phyloP scores from a whole-genome alignment of 805 yeast genomes.

The Ogataea haglerorum region DNA sequence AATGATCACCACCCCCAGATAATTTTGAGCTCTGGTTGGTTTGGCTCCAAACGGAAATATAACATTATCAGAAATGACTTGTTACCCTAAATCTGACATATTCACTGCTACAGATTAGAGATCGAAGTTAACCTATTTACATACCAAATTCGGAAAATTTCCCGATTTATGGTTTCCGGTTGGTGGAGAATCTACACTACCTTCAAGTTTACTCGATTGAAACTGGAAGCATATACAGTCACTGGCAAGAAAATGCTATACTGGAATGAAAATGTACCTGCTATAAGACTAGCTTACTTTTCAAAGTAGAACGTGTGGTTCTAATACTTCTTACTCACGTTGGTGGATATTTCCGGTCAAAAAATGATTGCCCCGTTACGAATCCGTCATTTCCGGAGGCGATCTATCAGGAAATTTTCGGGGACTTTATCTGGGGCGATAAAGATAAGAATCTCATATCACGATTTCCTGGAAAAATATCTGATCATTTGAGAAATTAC shows the following conservation, averaged over 20 bases:
- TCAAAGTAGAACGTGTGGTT: too few relatives aligned
- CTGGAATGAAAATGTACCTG: too few relatives aligned
- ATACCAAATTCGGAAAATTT: not conserved
- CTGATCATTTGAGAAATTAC: not conserved
- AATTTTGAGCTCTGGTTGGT: not conserved
- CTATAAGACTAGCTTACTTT: too few relatives aligned
- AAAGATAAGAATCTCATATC: not conserved
- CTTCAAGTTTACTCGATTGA: not conserved
- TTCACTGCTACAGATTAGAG: not conserved
- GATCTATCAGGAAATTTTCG: not conserved
- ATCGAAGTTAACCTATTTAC: not conserved
- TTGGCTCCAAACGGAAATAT: not conserved
- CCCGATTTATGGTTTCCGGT: not conserved
- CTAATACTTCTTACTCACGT: not conserved
- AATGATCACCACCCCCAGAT: not conserved
- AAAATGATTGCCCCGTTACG: too few relatives aligned
- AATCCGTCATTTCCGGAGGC: not conserved
- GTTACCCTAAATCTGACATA: not conserved
- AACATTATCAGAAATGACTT: not conserved
- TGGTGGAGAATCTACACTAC: too few relatives aligned
- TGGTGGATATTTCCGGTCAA: not conserved
- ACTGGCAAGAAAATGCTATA: too few relatives aligned
- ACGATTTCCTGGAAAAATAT: not conserved
- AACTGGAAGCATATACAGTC: not conserved
- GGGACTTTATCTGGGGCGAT: not conserved